Conservation (phyloP, 129 eudicot genomes). For the Ambrosia trifida region DNA sequence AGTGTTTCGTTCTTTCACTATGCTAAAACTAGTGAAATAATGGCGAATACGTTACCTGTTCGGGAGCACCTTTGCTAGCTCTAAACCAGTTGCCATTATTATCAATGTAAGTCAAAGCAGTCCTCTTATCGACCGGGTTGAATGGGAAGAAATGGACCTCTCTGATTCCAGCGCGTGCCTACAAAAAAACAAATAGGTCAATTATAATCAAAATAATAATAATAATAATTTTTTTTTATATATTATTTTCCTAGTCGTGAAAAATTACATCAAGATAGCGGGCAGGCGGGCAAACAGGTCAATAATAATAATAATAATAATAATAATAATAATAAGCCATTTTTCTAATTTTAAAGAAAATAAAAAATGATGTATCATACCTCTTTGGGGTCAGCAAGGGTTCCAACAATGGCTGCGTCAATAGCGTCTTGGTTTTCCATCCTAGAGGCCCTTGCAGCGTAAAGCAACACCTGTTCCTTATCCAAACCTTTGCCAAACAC, state of each 20-base stretch:
- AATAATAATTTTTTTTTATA: too few species aligned
- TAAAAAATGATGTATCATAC: conserved; percentile 25
- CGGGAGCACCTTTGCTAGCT: conserved; percentile 85
- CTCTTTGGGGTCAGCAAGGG: conserved; percentile 80
- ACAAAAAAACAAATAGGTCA: not conserved
- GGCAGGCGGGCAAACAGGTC: not conserved
- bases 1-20: not conserved
- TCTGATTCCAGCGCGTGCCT: conserved; percentile 72
- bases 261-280: too few species aligned
- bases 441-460: conserved; percentile 77
- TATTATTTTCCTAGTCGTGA: too few species aligned
- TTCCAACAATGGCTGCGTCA: conserved; percentile 75
- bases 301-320: not conserved
- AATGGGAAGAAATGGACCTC: conserved; percentile 75
- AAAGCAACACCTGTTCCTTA: conserved; percentile 56
- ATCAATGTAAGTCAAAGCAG: conserved; percentile 72
- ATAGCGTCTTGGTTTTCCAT: conserved; percentile 76
- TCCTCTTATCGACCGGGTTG: conserved; percentile 80
- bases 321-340: not conserved
- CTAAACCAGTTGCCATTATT: conserved; percentile 60
- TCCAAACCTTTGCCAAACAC: conserved; percentile 67
- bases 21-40: not conserved
- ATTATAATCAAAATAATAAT: not conserved
- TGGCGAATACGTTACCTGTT: conserved; percentile 42
- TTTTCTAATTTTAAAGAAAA: not conserved